A percentile compares a stretch with the other conserved stretches of the same genome.
Conservation (phyloP, 768 basidiomycete genomes). For the Mycena galericulata region DNA sequence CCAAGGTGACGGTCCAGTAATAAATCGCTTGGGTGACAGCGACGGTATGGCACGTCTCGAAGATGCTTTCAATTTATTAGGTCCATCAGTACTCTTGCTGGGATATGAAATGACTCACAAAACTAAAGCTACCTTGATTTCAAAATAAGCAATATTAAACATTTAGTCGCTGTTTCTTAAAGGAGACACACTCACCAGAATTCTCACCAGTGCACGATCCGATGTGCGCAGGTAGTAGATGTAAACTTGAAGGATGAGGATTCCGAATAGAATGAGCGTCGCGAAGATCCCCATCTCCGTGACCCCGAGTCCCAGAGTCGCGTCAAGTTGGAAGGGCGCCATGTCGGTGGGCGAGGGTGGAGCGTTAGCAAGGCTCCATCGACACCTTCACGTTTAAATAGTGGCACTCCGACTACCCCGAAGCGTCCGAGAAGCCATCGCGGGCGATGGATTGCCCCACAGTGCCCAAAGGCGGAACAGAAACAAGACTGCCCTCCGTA, state of each 20-base stretch:
- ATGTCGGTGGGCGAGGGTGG: background rate
- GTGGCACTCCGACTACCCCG: background rate
- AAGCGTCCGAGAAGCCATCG: constrained; percentile 7
- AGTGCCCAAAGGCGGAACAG: constrained; percentile 9
- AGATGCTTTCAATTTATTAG: background rate
- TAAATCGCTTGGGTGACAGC: constrained; percentile 17
- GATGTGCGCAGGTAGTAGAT: constrained; percentile 15
- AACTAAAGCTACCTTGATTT: constrained; percentile 19
- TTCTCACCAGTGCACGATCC: constrained; percentile 12
- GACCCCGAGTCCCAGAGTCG: constrained; percentile 9
- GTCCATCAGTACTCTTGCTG: background rate
- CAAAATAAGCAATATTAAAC: background rate
- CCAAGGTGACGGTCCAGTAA: constrained; percentile 22
- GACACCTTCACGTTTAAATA: constrained; percentile 1
- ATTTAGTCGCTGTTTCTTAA: too few relatives aligned
- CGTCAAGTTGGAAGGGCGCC: constrained; percentile 8
- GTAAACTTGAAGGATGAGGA: constrained; percentile 12
- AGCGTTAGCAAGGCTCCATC: background rate
- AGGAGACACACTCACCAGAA: background rate
- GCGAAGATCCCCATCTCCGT: constrained; percentile 21
- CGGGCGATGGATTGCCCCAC: background rate
- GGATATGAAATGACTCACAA: background rate
- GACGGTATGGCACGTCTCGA: constrained; percentile 21
- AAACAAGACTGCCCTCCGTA: background rate
- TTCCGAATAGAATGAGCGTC: constrained; percentile 6